Conservation (phyloP, 768 basidiomycete genomes). For the Clavaria fumosa region DNA sequence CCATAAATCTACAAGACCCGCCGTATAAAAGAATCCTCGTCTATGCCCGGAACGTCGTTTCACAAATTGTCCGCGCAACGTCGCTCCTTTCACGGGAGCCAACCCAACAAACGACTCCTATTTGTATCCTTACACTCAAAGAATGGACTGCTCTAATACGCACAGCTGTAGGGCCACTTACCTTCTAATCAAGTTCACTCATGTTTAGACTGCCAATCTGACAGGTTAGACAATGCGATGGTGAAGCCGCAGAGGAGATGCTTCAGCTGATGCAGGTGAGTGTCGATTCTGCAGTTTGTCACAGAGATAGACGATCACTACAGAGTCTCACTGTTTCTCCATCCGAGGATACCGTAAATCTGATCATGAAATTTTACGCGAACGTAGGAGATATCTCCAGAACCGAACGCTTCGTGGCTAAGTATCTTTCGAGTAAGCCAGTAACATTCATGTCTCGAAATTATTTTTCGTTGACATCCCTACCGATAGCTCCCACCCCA, state of each 20-base stretch:
- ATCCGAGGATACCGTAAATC: conserved; percentile 29
- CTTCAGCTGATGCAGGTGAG: conserved; percentile 41
- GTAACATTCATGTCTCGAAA: background rate
- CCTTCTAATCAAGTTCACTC: background rate
- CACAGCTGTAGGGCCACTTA: conserved; percentile 25
- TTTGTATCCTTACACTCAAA: conserved; percentile 29
- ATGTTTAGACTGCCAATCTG: conserved; percentile 3
- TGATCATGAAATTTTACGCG: conserved; percentile 36
- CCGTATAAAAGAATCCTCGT: no score
- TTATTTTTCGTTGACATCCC: conserved; percentile 4
- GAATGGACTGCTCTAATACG: conserved; percentile 46
- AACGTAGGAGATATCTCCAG: conserved; percentile 26
- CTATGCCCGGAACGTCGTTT: no score
- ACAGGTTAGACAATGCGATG: conserved; percentile 35
- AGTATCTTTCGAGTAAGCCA: conserved; percentile 29
- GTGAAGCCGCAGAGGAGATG: conserved; percentile 29
- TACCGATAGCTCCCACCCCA: conserved; percentile 28
- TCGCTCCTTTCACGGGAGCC: conserved; percentile 9
- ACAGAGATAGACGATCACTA: conserved; percentile 1
- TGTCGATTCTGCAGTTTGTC: background rate
- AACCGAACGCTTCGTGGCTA: conserved; percentile 30
- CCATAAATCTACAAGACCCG: no score
- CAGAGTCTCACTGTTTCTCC: conserved; percentile 29
- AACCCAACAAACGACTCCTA: conserved; percentile 19
- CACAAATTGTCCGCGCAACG: no score